A percentile compares a stretch with the other conserved stretches of the same genome.
Conservation (phyloP, 2,329 filamentous ascomycete species). For the Trichoderma sp. region DNA sequence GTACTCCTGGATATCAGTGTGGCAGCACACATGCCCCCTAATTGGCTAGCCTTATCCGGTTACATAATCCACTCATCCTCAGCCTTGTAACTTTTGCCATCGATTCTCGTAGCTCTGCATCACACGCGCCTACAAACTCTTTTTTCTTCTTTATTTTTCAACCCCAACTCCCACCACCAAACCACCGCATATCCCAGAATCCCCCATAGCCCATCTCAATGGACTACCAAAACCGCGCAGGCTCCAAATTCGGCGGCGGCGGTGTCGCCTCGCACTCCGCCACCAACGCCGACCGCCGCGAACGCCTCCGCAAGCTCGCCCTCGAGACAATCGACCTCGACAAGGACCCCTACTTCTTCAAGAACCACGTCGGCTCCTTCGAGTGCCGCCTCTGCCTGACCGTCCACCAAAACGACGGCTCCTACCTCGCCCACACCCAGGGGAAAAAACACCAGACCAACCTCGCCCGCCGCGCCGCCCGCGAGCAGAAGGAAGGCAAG, state of each 20-base stretch:
- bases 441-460: slow-evolving; percentile 99
- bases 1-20: not conserved
- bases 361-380: slow-evolving; percentile 97
- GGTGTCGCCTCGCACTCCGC: slow-evolving; percentile 91
- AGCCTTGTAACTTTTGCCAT: slow-evolving; percentile 15
- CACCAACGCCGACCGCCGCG: slow-evolving; percentile 94
- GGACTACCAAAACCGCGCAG: slow-evolving; percentile 86
- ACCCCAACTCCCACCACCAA: not conserved
- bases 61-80: not conserved
- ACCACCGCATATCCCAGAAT: not conserved
- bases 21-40: not conserved
- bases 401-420: slow-evolving; percentile 98
- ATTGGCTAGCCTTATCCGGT: not conserved
- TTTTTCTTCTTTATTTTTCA: not conserved
- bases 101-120: not conserved
- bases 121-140: not conserved
- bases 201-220: slow-evolving; percentile 36
- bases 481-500: slow-evolving; percentile 87
- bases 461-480: slow-evolving; percentile 89
- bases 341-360: slow-evolving; percentile 99
- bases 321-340: slow-evolving; percentile 98
- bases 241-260: slow-evolving; percentile 96
- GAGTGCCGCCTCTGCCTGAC: slow-evolving; percentile 96
- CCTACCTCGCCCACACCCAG: slow-evolving; percentile 97
- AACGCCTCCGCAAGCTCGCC: slow-evolving; percentile 94